A percentile compares a stretch with the other conserved stretches of the same genome.
These are phyloP conservation scores for Dothideomycetes sp. DNA, from an alignment of 2,329 filamentous ascomycete genomes.

Conservation along the genomic window DNA sequence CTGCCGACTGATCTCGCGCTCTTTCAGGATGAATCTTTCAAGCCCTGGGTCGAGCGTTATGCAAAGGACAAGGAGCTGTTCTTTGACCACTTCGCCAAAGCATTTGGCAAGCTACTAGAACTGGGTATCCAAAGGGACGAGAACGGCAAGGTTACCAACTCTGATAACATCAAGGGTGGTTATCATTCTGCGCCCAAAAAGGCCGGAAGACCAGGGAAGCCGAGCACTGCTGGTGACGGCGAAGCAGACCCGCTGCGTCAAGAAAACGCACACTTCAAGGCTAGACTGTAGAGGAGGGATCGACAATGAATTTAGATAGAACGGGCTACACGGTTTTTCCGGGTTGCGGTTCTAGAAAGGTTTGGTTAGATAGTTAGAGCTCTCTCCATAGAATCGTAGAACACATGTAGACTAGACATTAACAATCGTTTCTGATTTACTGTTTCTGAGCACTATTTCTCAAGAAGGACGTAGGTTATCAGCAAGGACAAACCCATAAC, in stretches of 20 bases:
- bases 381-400: too few species aligned
- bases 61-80: constrained; percentile 53
- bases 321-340: too few species aligned
- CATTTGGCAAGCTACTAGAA: constrained; percentile 53
- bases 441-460: too few species aligned
- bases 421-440: too few species aligned
- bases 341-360: not conserved
- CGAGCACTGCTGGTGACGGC: constrained; percentile 28
- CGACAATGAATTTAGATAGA: too few species aligned
- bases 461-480: too few species aligned
- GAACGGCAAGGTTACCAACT: constrained; percentile 44
- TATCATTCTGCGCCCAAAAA: constrained; percentile 51
- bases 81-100: constrained; percentile 51
- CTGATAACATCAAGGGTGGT: constrained; percentile 49
- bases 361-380: not conserved
- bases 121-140: constrained; percentile 50
- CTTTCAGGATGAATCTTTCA: constrained; percentile 44
- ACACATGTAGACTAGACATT: too few species aligned
- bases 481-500: too few species aligned
- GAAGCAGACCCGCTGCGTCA: constrained; percentile 35
- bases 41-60: constrained; percentile 49
- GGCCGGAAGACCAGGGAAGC: constrained; percentile 32
- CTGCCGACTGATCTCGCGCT: constrained; percentile 55
- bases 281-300: constrained; percentile 28
- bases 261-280: constrained; percentile 30